phyloP scores from a whole-genome alignment of 2,329 filamentous ascomycete genomes.

The Aspergillus eucalypticola region DNA sequence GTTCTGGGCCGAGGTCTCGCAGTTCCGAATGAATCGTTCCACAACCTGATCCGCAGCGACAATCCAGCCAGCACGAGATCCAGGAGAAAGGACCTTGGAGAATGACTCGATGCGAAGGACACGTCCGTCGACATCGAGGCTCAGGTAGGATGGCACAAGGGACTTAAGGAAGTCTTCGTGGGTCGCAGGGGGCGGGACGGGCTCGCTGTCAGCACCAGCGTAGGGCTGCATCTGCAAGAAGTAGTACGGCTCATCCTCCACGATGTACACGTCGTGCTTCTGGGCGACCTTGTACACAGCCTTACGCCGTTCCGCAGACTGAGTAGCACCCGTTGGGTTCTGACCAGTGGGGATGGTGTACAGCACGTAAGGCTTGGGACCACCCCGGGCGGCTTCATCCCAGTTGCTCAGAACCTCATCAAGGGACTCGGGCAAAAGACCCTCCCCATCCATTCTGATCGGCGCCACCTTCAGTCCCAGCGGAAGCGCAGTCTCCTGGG shows the following conservation, averaged over 20 bases:
- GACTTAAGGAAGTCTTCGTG: slow-evolving; percentile 72
- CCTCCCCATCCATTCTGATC: slow-evolving; percentile 66
- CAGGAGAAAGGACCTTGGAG: slow-evolving; percentile 85
- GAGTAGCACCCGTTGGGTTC: slow-evolving; percentile 87
- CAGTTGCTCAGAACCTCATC: slow-evolving; percentile 66
- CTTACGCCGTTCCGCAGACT: slow-evolving; percentile 64
- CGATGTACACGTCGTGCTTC: slow-evolving; percentile 81
- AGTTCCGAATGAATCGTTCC: slow-evolving; percentile 77
- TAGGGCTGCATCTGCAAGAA: slow-evolving; percentile 84
- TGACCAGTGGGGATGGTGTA: slow-evolving; percentile 80
- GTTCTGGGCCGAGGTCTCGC: slow-evolving; percentile 81
- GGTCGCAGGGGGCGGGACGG: slow-evolving; percentile 58
- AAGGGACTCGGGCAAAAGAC: slow-evolving; percentile 62
- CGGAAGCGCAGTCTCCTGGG: slow-evolving; percentile 65
- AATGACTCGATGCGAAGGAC: slow-evolving; percentile 91
- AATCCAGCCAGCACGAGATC: slow-evolving; percentile 82
- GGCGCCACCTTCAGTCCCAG: slow-evolving; percentile 63
- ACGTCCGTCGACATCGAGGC: slow-evolving; percentile 80
- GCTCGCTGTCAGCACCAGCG: slow-evolving; percentile 53
- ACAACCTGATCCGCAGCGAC: slow-evolving; percentile 83
- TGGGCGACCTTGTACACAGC: slow-evolving; percentile 76
- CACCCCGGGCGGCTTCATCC: slow-evolving; percentile 59
- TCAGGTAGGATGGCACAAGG: slow-evolving; percentile 73
- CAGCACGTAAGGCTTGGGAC: slow-evolving; percentile 65
- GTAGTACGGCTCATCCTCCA: slow-evolving; percentile 95